These are phyloP conservation scores for Schizonepeta tenuifolia DNA, from an alignment of 257 asterid genomes.

Conservation along the genomic window DNA sequence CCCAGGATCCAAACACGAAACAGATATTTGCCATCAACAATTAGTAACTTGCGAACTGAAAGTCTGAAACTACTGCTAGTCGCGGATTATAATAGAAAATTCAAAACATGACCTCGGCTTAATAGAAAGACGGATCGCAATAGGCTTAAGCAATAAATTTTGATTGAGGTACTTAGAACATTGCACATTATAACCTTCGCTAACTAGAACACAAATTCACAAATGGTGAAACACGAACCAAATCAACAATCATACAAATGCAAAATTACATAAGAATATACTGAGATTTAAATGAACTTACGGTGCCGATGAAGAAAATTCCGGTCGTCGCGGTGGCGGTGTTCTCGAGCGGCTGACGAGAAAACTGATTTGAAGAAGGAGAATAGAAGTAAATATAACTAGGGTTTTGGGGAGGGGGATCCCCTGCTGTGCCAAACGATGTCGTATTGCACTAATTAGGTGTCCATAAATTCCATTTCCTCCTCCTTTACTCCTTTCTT, in stretches of 20 bases:
- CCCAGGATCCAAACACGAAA: background rate
- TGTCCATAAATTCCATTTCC: too few relatives aligned
- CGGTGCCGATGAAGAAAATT: constrained; percentile 2
- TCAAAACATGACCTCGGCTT: background rate
- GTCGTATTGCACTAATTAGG: too few relatives aligned
- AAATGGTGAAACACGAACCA: background rate
- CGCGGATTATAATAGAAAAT: background rate
- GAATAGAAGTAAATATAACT: too few relatives aligned
- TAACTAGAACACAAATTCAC: background rate
- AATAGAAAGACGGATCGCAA: background rate
- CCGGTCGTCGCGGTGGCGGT: background rate
- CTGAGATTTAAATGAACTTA: constrained; percentile 17
- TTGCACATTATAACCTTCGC: background rate
- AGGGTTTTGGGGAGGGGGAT: too few relatives aligned
- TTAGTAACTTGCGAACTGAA: background rate
- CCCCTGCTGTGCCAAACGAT: too few relatives aligned
- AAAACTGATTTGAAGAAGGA: background rate
- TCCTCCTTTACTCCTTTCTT: too few relatives aligned
- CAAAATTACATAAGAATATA: background rate
- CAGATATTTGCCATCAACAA: background rate
- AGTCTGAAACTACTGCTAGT: too few relatives aligned
- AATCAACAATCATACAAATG: background rate
- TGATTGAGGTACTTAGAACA: background rate
- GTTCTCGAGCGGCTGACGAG: constrained; percentile 29
- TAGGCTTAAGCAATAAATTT: background rate